Evolutionary conservation across 768 basidiomycete genomes (phyloP).

Genomic region (Mycena olivaceomarginata): DNA sequence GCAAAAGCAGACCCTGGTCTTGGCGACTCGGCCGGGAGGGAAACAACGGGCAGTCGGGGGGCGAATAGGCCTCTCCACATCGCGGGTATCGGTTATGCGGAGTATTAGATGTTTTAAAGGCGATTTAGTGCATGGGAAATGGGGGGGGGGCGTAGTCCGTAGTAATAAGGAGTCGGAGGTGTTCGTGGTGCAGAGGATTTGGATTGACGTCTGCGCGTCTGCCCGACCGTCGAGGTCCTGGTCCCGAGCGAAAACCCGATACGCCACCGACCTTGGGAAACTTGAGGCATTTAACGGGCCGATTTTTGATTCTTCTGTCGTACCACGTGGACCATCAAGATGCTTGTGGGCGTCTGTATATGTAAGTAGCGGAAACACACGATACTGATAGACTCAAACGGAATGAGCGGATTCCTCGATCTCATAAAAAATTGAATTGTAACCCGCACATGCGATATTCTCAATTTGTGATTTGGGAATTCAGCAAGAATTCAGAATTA

Average conservation of each 20-base stretch:
- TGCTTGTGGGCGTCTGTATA: constrained; percentile 37
- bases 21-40: constrained; percentile 22
- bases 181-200: not conserved
- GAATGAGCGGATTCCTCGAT: not conserved
- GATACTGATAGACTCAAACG: constrained; percentile 4
- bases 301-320: constrained; percentile 34
- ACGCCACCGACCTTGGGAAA: constrained; percentile 11
- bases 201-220: constrained; percentile 24
- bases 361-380: constrained; percentile 3
- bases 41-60: constrained; percentile 6
- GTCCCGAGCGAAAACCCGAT: not conserved
- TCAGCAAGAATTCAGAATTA: not conserved
- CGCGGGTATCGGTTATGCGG: not conserved
- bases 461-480: not conserved
- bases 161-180: not conserved
- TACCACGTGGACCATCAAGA: constrained; percentile 38
- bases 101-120: constrained; percentile 1
- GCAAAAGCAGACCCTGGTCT: constrained; percentile 17
- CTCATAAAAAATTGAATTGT: not conserved
- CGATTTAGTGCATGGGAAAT: constrained; percentile 14
- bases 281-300: constrained; percentile 41
- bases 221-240: constrained; percentile 16
- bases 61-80: constrained; percentile 1
- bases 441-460: not conserved
- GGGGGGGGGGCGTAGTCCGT: not conserved